phyloP scores from a whole-genome alignment of 768 basidiomycete species.

The Collybia mongolica region DNA sequence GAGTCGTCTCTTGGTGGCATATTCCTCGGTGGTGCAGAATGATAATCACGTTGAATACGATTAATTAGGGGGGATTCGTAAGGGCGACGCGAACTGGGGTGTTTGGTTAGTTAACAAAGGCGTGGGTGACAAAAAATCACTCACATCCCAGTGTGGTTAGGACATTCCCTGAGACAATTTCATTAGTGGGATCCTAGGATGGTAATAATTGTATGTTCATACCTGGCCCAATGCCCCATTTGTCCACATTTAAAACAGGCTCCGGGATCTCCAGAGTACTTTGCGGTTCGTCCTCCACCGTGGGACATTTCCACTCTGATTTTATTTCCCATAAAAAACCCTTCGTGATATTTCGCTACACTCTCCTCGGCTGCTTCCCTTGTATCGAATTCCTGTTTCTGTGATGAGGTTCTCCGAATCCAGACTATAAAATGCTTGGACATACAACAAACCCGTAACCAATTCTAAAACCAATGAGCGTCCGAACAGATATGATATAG shows the following conservation, averaged over 20 bases:
- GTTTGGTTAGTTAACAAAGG: too few relatives aligned
- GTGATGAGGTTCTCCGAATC: slow-evolving; percentile 3
- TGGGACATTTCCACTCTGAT: slow-evolving; percentile 86
- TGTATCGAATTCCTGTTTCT: slow-evolving; percentile 73
- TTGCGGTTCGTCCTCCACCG: slow-evolving; percentile 78
- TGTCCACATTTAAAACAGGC: slow-evolving; percentile 88
- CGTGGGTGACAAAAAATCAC: slow-evolving; percentile 21
- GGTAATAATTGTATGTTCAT: slow-evolving; percentile 18
- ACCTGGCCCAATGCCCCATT: slow-evolving; percentile 90
- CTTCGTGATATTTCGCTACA: slow-evolving; percentile 86
- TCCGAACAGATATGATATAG: slow-evolving; percentile 13
- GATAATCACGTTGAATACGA: slow-evolving; percentile 60
- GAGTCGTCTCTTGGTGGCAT: slow-evolving; percentile 59
- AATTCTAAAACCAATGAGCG: slow-evolving; percentile 44
- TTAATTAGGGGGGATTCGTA: slow-evolving; percentile 57
- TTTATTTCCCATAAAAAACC: slow-evolving; percentile 90
- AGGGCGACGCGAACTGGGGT: slow-evolving; percentile 32
- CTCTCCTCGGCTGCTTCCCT: slow-evolving; percentile 84
- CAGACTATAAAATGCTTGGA: neutral
- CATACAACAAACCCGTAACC: slow-evolving; percentile 91
- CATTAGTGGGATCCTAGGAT: neutral
- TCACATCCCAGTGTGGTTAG: slow-evolving; percentile 54
- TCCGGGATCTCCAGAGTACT: slow-evolving; percentile 82
- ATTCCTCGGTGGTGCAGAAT: slow-evolving; percentile 32
- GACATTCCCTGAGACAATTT: slow-evolving; percentile 60